Base-by-base conservation (phyloP, 163 green algal genomes). In the Picocystis sp. region DNA sequence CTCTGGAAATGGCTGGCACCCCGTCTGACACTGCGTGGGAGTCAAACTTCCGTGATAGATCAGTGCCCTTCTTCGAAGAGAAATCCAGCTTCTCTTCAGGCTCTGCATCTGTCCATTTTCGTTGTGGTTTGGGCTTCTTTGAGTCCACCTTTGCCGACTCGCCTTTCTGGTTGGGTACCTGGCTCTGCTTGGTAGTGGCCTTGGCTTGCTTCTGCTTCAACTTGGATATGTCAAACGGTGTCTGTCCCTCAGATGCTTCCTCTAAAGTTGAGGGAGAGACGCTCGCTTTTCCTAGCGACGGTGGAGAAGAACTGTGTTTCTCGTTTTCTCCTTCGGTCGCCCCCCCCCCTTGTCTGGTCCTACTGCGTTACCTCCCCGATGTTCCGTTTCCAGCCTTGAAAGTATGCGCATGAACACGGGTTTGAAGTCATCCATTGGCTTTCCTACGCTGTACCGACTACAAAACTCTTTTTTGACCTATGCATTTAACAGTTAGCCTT, bases 191-290 rank as follows among this genome's bases (percentile, higher is more conserved):
- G 11, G 34, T 34, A n/a, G 47, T 15, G 1, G 55, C 55, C 23
- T 59, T 60, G 17, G 38, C 47, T 22, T 62, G 43, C 57, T 62
- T 65, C 56, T 66, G 65, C 23, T 70, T 67, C 22, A 87, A 55
- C 65, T 80, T 84, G 51, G 63, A 75, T 11, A 87, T 44, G 47
- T 89, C 79, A 57, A 89, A 87, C 5, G 59, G 29, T 38, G 29
- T 8, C 8, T 38, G 29, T 8, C 29, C 29, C 5, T 38, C 29
- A 12, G 29, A 38, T 11, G n/a, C 17, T 54, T 23, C 25, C 47
- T 14, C 13, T 73, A 12, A 45, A 23, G 2, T 17, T 44, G 5
- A 11, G 35, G 10, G 58, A 47, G 13, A 58, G 51, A 15, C 29
- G 41, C 45, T 23, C 13, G 17, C 43, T 49, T 62, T 22, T 3